A percentile compares a stretch with the other conserved stretches of the same genome.
phyloP scores from a whole-genome alignment of 306 rosid species.

The Argentina anserina region DNA sequence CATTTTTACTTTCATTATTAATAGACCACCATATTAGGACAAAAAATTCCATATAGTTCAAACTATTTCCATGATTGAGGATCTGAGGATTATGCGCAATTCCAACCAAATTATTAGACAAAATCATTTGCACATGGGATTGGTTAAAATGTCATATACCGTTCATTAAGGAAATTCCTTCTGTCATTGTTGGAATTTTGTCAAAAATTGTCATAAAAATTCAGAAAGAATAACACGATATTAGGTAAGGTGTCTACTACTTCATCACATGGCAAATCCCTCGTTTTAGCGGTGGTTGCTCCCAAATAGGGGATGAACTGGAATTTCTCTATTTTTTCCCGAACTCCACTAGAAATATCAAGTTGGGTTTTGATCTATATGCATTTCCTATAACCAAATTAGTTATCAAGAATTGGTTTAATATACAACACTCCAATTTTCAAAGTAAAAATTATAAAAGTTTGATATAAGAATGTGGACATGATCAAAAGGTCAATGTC shows the following conservation, averaged over 20 bases:
- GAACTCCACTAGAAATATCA: background rate
- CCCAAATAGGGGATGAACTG: conserved; percentile 6
- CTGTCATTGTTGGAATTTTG: conserved; percentile 4
- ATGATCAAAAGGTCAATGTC: no score
- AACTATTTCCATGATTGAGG: background rate
- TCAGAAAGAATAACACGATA: conserved; percentile 12
- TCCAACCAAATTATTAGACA: no score
- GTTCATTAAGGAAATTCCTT: background rate
- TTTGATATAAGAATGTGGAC: no score
- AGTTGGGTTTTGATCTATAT: background rate
- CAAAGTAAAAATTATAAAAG: no score
- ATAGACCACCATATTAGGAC: background rate
- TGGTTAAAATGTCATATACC: conserved; percentile 16
- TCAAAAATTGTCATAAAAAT: background rate
- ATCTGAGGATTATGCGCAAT: background rate
- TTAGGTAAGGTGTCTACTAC: conserved; percentile 18
- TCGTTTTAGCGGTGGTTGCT: conserved; percentile 14
- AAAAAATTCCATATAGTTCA: background rate
- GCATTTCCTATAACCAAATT: background rate
- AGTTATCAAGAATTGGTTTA: background rate
- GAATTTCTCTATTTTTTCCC: background rate
- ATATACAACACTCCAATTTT: no score
- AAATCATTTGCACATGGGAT: background rate
- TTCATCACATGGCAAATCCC: conserved; percentile 16
- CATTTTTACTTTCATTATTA: background rate